Base-by-base conservation (phyloP, 108 stramenopile species). In the Nannochloropsis salina region DNA sequence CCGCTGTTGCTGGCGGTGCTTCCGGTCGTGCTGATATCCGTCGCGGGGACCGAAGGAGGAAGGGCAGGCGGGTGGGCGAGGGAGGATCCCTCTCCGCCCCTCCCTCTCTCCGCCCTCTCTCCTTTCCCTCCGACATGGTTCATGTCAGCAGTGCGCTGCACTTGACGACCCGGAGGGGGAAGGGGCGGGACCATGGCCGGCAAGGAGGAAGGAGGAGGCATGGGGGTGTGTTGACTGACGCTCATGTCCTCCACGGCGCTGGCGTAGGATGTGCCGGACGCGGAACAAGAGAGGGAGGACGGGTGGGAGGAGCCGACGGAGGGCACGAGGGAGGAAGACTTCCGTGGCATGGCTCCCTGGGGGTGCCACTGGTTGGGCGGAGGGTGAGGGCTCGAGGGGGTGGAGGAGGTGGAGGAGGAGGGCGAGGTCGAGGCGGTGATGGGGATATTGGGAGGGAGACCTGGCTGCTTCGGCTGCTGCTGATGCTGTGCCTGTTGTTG, bases 151-250 rank as follows among this genome's bases (percentile, higher is more conserved):
- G n/a, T n/a, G n/a, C n/a, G n/a, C n/a, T n/a, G n/a, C n/a, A n/a
- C n/a, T n/a, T n/a, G n/a, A n/a, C n/a, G n/a, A n/a, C 61, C 61
- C 61, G 61, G n/a, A 74, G 61, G 61, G n/a, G 47, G 47, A 51
- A 51, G 47, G 47, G 47, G 12, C 10, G 47, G 47, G n/a, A n/a
- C n/a, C n/a, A n/a, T n/a, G n/a, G n/a, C n/a, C n/a, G n/a, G n/a
- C n/a, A 51, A n/a, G 61, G 61, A 74, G 61, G 61, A n/a, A 74
- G 61, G n/a, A n/a, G n/a, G n/a, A n/a, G 61, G 61, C 15, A n/a
- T 15, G 61, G 4, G 61, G 61, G 61, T 5, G 20, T 74, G 61
- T n/a, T 74, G 61, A n/a, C 61, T 74, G 61, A 20, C 20, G 61
- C 61, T 74, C 5, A 74, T n/a, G 61, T 74, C 61, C n/a, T 74